A percentile compares a stretch with the other conserved stretches of the same genome.
Conservation (phyloP, 371 early-diverging fungal genomes). For the Entomophthora muscae region DNA sequence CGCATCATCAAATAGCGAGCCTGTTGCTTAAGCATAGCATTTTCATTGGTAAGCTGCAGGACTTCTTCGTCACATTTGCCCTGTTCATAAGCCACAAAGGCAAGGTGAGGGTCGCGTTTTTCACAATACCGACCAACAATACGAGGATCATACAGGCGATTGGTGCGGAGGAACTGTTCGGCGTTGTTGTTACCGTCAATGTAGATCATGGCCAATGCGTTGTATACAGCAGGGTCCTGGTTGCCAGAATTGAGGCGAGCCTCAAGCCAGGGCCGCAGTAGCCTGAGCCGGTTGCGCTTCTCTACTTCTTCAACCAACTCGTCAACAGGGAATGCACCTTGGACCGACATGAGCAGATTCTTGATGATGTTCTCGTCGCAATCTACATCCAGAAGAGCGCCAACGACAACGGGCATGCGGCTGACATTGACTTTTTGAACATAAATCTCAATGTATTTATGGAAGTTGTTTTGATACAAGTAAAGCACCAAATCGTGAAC, state of each 20-base stretch:
- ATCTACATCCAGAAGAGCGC: conserved; percentile 93
- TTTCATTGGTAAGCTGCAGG: conserved; percentile 84
- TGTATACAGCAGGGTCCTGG: conserved; percentile 76
- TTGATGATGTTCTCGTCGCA: conserved; percentile 90
- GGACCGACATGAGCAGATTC: conserved; percentile 61
- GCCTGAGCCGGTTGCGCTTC: conserved; percentile 89
- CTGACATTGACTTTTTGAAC: conserved; percentile 92
- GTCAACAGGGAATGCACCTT: conserved; percentile 61
- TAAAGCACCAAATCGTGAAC: conserved; percentile 93
- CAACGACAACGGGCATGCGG: conserved; percentile 89
- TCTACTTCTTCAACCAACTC: conserved; percentile 85
- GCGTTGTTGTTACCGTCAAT: conserved; percentile 97
- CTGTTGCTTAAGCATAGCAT: conserved; percentile 97
- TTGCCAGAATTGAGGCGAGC: conserved; percentile 67
- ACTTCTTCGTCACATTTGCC: conserved; percentile 89
- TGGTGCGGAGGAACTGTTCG: conserved; percentile 84
- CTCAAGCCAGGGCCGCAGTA: conserved; percentile 85
- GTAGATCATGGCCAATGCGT: conserved; percentile 95
- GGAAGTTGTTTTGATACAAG: conserved; percentile 78
- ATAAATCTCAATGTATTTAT: conserved; percentile 93
- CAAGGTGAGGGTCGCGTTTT: conserved; percentile 91
- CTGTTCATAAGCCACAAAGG: conserved; percentile 85
- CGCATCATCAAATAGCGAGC: conserved; percentile 86
- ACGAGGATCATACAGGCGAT: conserved; percentile 72
- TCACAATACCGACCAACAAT: conserved; percentile 93